A percentile compares a stretch with the other conserved stretches of the same genome.
phyloP scores from a whole-genome alignment of 257 asterid genomes.

The Solanum virginianum region DNA sequence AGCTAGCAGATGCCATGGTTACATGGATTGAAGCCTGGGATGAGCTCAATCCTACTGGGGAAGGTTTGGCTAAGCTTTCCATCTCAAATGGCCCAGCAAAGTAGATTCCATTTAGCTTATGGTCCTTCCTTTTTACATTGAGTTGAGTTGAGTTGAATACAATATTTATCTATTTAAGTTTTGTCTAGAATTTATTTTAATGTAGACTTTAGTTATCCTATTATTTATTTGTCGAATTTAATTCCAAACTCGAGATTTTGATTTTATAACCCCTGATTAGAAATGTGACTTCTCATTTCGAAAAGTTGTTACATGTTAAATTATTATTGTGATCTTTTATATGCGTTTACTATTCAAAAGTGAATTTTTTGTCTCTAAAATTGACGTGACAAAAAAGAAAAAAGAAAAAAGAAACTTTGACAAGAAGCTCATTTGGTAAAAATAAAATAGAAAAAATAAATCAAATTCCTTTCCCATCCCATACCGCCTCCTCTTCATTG shows the following conservation, averaged over 20 bases:
- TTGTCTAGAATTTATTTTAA: not conserved
- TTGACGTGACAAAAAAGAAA: too few species aligned
- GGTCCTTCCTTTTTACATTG: not conserved
- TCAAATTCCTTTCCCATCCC: too few species aligned
- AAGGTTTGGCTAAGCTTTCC: not conserved
- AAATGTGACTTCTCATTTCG: too few species aligned
- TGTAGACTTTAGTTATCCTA: not conserved
- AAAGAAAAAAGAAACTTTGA: too few species aligned
- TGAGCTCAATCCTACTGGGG: conserved; percentile 8
- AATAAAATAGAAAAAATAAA: too few species aligned
- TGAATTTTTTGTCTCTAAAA: too few species aligned
- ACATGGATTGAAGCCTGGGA: conserved; percentile 15
- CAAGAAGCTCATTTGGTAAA: too few species aligned
- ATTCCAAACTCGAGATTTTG: not conserved
- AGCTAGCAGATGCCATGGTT: conserved; percentile 7
- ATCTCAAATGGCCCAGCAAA: not conserved
- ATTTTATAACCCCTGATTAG: not conserved
- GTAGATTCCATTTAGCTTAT: not conserved
- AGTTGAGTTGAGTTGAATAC: not conserved
- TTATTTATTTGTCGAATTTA: not conserved
- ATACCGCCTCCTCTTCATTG: too few species aligned
- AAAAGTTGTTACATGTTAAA: too few species aligned
- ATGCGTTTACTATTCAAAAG: too few species aligned
- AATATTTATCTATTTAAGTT: not conserved
- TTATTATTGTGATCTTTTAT: too few species aligned